Percentiles rank a stretch among this genome's conserved stretches.
Conservation (phyloP, 495 filamentous ascomycete species). For the Podospora australis region DNA sequence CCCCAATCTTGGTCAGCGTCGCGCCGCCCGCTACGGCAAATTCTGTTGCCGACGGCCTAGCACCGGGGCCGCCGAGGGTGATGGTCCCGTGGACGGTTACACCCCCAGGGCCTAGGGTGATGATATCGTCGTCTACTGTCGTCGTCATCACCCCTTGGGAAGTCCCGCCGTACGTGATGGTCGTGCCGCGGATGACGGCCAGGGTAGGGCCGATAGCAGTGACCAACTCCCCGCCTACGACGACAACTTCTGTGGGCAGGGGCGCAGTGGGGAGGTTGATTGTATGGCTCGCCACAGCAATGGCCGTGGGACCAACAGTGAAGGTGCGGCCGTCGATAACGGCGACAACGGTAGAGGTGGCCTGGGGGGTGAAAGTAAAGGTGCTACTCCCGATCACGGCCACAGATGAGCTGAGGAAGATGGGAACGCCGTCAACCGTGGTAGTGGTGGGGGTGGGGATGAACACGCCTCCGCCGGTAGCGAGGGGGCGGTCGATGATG, state of each 20-base stretch:
- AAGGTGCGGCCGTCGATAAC: conserved; percentile 36
- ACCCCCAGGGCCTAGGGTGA: conserved; percentile 43
- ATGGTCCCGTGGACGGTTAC: conserved; percentile 27
- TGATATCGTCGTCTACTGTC: conserved; percentile 35
- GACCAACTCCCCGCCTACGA: conserved; percentile 40
- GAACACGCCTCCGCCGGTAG: conserved; percentile 18
- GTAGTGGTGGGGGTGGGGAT: conserved; percentile 31
- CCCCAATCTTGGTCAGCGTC: conserved; percentile 41
- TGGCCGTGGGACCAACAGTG: conserved; percentile 39
- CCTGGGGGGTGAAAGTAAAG: conserved; percentile 29
- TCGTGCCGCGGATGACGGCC: conserved; percentile 38
- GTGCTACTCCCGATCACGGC: conserved; percentile 43
- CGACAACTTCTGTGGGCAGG: conserved; percentile 34
- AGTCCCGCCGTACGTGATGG: conserved; percentile 34
- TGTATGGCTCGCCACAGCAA: conserved; percentile 31
- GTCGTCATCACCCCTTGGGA: conserved; percentile 25
- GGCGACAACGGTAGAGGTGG: conserved; percentile 15
- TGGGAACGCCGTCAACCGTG: conserved; percentile 31
- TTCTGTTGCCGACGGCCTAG: conserved; percentile 28
- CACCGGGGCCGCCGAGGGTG: conserved; percentile 35
- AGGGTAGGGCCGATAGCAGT: conserved; percentile 39
- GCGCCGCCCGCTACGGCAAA: conserved; percentile 42
- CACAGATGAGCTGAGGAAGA: conserved; percentile 34
- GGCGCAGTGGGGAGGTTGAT: conserved; percentile 27
- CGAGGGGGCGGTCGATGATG: conserved; percentile 31